Evolutionary conservation across 345 rosid species (phyloP), one percentile per base, ranked within the genome.

Genomic region (Dipteronia sinensis): DNA sequence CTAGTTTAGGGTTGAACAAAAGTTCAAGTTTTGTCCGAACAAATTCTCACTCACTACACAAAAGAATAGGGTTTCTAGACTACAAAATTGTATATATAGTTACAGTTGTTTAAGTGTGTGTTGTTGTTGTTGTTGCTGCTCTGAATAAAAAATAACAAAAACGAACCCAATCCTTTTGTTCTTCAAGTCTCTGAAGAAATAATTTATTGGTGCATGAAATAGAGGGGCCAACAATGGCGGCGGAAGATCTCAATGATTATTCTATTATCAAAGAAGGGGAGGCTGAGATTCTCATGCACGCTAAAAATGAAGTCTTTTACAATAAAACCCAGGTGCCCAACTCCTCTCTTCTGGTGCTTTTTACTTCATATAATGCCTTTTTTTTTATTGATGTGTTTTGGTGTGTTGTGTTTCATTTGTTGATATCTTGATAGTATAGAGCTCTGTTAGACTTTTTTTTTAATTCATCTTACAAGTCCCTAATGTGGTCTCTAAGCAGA

Each of bases 261-360:
- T 91, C 92, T 7, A 85, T 95, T 78, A 81, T 90, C 79, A 95
- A 89, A 81, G 99, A 95, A 88, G 99, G 99, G 53, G 97, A 93
- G 79, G 99, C 98, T 58, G 97, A 96, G 93, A 89, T 96, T 86
- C 97, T 96, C 25, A 88, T 96, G 91, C 98, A 91, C 82, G 86
- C 89, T 56, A 94, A 91, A 77, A 96, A 96, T 38, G 89, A 94
- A 89, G 99, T 96, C 44, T 96, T 96, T 79, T 96, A 86, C 86
- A 96, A 96, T 85, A 96, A 92, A 77, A 91, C 99, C 76, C 96
- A 92, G 97, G 93, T 94, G 49, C 75, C 75, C 58, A 78, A 27
- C 55, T 79, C 79, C 75, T 10, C 6, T 68, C 64, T 62, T 81
- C 71, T 59, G 61, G 23, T 55, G 0, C 6, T n/a, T 51, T 34